Evolutionary conservation across 1,284 basidiomycete species (phyloP), one percentile per base, ranked within the genome.

Genomic region (Sanghuangporus sanghuang): DNA sequence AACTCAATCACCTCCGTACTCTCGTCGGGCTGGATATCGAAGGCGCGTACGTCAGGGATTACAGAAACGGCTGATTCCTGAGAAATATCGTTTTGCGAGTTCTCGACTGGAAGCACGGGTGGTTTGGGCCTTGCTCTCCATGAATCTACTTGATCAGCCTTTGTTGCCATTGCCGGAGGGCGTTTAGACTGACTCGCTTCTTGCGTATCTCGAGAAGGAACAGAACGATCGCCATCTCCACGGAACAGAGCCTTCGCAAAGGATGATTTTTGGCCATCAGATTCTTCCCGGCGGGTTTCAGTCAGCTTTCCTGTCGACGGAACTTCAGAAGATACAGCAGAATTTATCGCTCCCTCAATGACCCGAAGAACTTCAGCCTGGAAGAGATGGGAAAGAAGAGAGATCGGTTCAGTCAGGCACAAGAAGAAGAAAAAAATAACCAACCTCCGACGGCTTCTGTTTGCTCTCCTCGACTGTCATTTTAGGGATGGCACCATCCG

Each of bases 1-100:
- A 91, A 93, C 69, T 93, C 90, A 18, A 93, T 80, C 14, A 90
- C 81, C 69, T 92, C 89, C 3, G 92, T 77, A 57, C 85, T 81
- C 66, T 87, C 87, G 35, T 81, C 83, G 3, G 77, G 73, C 63
- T 76, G 73, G 5, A 69, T 39, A 14, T 64, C 61, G 42, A 70
- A 60, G 9, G 67, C 62, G 18, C 62, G 59, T 8, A 62, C 59
- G 12, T 42, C 44, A n/a, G 65, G 62, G 18, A 61, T 36, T 11
- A 42, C 44, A 38, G 54, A 42, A 7, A 52, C 27, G 6, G 39
- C 16, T 18, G 49, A 16, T 7, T 61, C 59, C 32, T 35, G 59
- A 21, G 59, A 57, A 40, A 55, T 42, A n/a, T 64, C 63, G 18
- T 61, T 61, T n/a, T 59, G 71, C 35, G 67, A 59, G 16, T 65